A percentile compares a stretch with the other conserved stretches of the same genome.
phyloP scores from a whole-genome alignment of 2,329 filamentous ascomycete species.

The Pseudogymnoascus sp. region DNA sequence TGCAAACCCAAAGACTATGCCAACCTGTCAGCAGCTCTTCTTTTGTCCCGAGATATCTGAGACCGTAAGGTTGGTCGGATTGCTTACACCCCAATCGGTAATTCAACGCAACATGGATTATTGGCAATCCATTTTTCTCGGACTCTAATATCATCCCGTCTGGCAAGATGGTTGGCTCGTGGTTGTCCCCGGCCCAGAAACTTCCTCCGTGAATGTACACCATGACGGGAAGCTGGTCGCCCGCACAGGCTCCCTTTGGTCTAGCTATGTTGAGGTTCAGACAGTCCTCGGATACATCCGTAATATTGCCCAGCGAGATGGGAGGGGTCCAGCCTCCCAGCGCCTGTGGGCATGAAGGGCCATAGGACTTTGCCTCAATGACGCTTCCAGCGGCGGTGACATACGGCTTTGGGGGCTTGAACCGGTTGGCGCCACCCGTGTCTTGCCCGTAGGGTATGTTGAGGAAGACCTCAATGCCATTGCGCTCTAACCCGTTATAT shows the following conservation, averaged over 20 bases:
- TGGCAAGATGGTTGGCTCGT: slow-evolving; percentile 26
- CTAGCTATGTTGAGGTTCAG: slow-evolving; percentile 51
- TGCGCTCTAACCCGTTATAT: slow-evolving; percentile 37
- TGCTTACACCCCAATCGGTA: slow-evolving; percentile 35
- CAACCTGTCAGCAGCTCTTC: slow-evolving; percentile 32
- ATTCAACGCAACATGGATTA: slow-evolving; percentile 52
- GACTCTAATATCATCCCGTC: slow-evolving; percentile 41
- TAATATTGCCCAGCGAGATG: slow-evolving; percentile 32
- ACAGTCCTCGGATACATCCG: slow-evolving; percentile 49
- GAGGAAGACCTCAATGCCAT: slow-evolving; percentile 40
- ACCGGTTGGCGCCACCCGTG: slow-evolving; percentile 38
- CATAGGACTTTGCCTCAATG: slow-evolving; percentile 34
- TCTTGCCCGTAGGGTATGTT: slow-evolving; percentile 41
- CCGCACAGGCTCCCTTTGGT: slow-evolving; percentile 44
- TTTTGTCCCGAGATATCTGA: background rate
- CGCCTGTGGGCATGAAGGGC: slow-evolving; percentile 39
- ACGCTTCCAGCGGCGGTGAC: slow-evolving; percentile 27
- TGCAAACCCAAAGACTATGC: slow-evolving; percentile 59
- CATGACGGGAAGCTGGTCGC: slow-evolving; percentile 53
- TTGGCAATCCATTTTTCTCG: slow-evolving; percentile 36
- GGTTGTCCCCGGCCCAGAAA: slow-evolving; percentile 23
- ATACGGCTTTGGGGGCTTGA: slow-evolving; percentile 37
- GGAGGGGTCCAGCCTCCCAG: slow-evolving; percentile 27
- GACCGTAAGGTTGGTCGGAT: background rate
- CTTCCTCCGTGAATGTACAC: slow-evolving; percentile 62